A percentile compares a stretch with the other conserved stretches of the same genome.
phyloP scores from a whole-genome alignment of 805 yeast genomes.

The Myxozyma neglecta region DNA sequence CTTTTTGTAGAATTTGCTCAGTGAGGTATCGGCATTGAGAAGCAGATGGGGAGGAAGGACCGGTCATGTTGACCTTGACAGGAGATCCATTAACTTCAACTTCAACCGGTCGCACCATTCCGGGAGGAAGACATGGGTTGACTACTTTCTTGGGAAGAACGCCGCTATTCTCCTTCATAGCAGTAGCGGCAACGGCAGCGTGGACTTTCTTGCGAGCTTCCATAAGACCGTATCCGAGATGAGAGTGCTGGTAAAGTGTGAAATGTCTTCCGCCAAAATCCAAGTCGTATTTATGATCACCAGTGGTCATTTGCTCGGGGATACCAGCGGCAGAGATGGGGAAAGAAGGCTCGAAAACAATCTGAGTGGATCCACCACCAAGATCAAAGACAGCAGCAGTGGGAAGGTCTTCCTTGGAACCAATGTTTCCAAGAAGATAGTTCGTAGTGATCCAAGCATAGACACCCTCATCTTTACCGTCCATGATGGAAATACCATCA shows the following conservation, averaged over 20 bases:
- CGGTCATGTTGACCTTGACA: constrained; percentile 61
- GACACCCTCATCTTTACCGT: constrained; percentile 96
- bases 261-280: constrained; percentile 80
- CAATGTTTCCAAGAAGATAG: constrained; percentile 90
- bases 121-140: constrained; percentile 91
- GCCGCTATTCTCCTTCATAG: constrained; percentile 7
- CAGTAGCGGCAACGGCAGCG: constrained; percentile 55
- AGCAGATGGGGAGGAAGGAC: constrained; percentile 64
- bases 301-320: constrained; percentile 67
- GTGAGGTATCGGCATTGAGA: constrained; percentile 86
- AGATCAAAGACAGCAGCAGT: constrained; percentile 97
- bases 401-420: constrained; percentile 65
- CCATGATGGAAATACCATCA: constrained; percentile 90
- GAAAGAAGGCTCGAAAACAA: constrained; percentile 93
- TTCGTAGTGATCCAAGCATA: constrained; percentile 98
- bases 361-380: constrained; percentile 98
- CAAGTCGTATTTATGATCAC: constrained; percentile 83
- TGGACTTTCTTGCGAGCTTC: constrained; percentile 87
- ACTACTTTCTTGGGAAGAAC: constrained; percentile 42
- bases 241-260: constrained; percentile 87
- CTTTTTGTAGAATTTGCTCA: constrained; percentile 80
- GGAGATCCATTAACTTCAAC: constrained; percentile 49
- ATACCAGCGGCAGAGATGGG: constrained; percentile 42
- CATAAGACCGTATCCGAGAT: constrained; percentile 93
- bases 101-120: constrained; percentile 54